Evolutionary conservation across 805 yeast species (phyloP).

Genomic region (Ogataea salicorniae): DNA sequence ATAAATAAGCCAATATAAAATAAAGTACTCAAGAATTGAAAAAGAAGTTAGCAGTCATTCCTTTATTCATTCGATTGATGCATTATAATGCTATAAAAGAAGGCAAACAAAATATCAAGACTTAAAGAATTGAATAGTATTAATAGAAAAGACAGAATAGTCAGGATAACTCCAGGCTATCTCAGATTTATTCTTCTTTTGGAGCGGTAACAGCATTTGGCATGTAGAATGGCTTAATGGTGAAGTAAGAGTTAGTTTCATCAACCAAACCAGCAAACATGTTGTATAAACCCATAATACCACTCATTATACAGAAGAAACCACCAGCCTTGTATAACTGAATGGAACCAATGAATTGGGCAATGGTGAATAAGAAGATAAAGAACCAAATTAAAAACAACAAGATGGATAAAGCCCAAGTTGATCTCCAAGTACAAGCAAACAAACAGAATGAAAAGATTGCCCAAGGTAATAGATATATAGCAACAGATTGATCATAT

Average conservation of each 20-base stretch:
- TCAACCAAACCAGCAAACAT: slow-evolving; percentile 45
- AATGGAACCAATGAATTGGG: slow-evolving; percentile 33
- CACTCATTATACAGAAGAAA: slow-evolving; percentile 38
- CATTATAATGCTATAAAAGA: too few species aligned
- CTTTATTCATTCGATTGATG: too few species aligned
- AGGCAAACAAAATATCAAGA: too few species aligned
- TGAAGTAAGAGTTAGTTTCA: slow-evolving; percentile 52
- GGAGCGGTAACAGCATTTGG: slow-evolving; percentile 34
- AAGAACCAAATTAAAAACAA: slow-evolving; percentile 42
- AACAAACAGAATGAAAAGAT: slow-evolving; percentile 43
- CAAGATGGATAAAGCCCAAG: slow-evolving; percentile 35
- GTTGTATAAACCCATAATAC: slow-evolving; percentile 42
- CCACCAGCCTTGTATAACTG: slow-evolving; percentile 42
- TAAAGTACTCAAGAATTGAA: too few species aligned
- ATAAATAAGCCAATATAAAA: too few species aligned
- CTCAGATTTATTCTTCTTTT: slow-evolving; percentile 3
- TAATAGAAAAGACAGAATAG: too few species aligned
- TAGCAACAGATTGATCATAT: slow-evolving; percentile 40
- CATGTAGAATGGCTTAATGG: slow-evolving; percentile 43
- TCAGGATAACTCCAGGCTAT: too few species aligned
- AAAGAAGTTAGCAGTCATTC: too few species aligned
- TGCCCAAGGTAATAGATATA: slow-evolving; percentile 48
- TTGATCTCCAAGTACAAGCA: slow-evolving; percentile 44
- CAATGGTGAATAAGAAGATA: slow-evolving; percentile 41
- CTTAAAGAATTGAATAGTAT: too few species aligned